Percentiles rank a stretch among this genome's conserved stretches.
These are phyloP conservation scores for Chlorella sp. DNA, from an alignment of 139 green algal species.

Conservation along the genomic window DNA sequence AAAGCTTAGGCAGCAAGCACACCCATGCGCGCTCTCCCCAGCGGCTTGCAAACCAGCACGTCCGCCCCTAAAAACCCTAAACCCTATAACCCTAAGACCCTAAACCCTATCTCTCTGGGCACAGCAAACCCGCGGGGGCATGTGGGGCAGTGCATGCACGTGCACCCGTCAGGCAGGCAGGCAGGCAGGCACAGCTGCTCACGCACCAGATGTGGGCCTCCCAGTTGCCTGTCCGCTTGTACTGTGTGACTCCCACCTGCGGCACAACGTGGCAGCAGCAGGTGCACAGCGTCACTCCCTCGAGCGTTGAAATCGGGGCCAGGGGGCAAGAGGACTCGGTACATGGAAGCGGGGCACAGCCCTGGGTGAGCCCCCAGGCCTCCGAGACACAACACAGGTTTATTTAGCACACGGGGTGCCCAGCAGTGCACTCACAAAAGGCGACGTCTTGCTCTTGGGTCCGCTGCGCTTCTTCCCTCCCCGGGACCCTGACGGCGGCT, in stretches of 20 bases:
- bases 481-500: background rate
- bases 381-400: background rate
- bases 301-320: too few species aligned
- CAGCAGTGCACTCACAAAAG: background rate
- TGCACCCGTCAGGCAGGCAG: background rate
- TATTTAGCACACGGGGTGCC: background rate
- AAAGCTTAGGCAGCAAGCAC: too few species aligned
- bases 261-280: background rate
- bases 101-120: too few species aligned
- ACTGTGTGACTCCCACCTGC: constrained; percentile 41
- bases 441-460: constrained; percentile 8
- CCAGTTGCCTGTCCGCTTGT: constrained; percentile 48
- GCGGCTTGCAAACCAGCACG: too few species aligned
- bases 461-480: constrained; percentile 10
- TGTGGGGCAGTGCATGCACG: too few species aligned
- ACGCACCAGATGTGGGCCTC: constrained; percentile 49
- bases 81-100: too few species aligned
- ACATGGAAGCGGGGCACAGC: background rate
- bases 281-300: background rate
- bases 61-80: too few species aligned
- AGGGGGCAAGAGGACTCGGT: background rate
- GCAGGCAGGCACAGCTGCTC: too few species aligned
- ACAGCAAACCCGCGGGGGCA: too few species aligned
- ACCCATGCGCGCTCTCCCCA: too few species aligned
- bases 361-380: background rate